These are phyloP conservation scores for Amylostereum areolatum DNA, from an alignment of 1,284 basidiomycete species.

Conservation along the genomic window DNA sequence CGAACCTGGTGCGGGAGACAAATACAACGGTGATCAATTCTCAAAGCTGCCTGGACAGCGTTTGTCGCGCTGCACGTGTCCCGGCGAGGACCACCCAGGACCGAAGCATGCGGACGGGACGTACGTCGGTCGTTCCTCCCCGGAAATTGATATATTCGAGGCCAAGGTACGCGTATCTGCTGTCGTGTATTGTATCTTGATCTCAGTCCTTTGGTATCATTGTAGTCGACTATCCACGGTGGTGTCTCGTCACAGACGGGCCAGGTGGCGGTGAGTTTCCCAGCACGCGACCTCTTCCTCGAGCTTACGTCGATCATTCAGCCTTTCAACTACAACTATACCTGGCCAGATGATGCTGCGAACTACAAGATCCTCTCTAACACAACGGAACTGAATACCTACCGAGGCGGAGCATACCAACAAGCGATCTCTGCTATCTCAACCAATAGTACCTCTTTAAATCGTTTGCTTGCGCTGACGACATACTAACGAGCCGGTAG, in stretches of 20 bases:
- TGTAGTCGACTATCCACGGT: conserved; percentile 16
- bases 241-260: conserved; percentile 41
- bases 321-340: conserved; percentile 42
- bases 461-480: no score
- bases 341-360: conserved; percentile 27
- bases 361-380: conserved; percentile 36
- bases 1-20: conserved; percentile 32
- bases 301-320: conserved; percentile 5
- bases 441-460: conserved; percentile 3
- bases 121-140: conserved; percentile 45
- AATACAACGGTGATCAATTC: conserved; percentile 24
- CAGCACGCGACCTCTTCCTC: conserved; percentile 1
- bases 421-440: conserved; percentile 31
- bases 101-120: conserved; percentile 43
- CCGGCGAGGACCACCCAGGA: conserved; percentile 48
- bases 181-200: no score
- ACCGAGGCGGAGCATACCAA: conserved; percentile 48
- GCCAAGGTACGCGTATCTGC: no score
- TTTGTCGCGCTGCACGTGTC: conserved; percentile 52
- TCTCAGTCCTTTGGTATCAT: no score
- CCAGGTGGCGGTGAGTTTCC: conserved; percentile 36
- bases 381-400: conserved; percentile 42
- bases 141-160: conserved; percentile 44
- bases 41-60: conserved; percentile 45
- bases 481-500: no score